Evolutionary conservation across 352 stramenopile genomes (phyloP), one percentile per base, ranked within the genome.

Genomic region (Sclerospora graminicola): DNA sequence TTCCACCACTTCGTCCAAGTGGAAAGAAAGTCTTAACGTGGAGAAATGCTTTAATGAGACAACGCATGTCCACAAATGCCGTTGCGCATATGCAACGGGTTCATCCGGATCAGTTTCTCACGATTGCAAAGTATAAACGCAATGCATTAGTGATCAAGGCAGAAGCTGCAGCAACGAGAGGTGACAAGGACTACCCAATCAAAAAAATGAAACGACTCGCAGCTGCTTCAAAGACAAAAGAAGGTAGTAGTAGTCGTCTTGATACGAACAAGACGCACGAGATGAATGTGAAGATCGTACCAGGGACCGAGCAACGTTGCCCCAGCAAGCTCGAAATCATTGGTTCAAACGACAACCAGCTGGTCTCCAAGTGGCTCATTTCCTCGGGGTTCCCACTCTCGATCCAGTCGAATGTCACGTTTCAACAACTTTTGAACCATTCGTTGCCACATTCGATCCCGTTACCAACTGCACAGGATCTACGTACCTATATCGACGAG

Each of bases 21-120:
- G 10, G 20, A 6, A 59, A 45, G 41, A 41, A 28, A 11, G n/a
- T 27, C 1, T 0, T 26, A 11, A 51, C 50, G 10, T 69, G 60
- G 60, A 36, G 34, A 2, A 50, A 45, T 13, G 60, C 60, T 9
- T 26, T 69, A 1, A 69, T 69, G 60, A 51, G 60, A 0, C 56
- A 66, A 44, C 41, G 60, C 11, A 69, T 69, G 60, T 66, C 60
- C 2, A 69, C 60, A 16, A 69, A 69, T 28, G 60, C 60, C 3
- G 45, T 64, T 5, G 45, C 57, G 10, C 60, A 69, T 38, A 31
- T 69, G 40, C 51, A 66, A 20, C 52, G 56, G 1, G 29, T 62
- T 5, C 60, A 69, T 33, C 60, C 56, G 23, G 41, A 51, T 2
- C 48, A 61, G 21, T 66, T 63, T 24, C 30, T 20, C 3, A 27